Evolutionary conservation across 805 yeast genomes (phyloP).

Genomic region (Schwanniomyces polymorphus): DNA sequence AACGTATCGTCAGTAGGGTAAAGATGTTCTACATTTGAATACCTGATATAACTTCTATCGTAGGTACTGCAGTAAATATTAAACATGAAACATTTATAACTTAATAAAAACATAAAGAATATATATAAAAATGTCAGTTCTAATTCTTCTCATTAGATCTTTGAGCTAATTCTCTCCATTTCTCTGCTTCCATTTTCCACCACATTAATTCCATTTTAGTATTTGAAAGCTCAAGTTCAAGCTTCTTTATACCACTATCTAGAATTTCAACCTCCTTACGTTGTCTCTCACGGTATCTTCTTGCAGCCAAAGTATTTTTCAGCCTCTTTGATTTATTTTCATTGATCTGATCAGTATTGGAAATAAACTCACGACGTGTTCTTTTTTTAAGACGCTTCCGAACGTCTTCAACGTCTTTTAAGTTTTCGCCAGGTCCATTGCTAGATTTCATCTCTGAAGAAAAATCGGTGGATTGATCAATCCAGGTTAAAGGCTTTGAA

Average conservation of each 20-base stretch:
- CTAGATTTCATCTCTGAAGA: background rate
- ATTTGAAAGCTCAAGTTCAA: constrained; percentile 6
- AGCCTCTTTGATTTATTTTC: constrained; percentile 3
- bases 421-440: background rate
- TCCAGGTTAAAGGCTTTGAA: constrained; percentile 2
- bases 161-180: constrained; percentile 6
- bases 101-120: no score
- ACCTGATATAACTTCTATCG: no score
- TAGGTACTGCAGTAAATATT: no score
- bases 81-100: no score
- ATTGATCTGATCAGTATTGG: background rate
- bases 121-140: background rate
- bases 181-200: constrained; percentile 10
- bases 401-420: constrained; percentile 3
- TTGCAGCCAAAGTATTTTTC: constrained; percentile 8
- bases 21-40: no score
- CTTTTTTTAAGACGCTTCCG: constrained; percentile 6
- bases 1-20: no score
- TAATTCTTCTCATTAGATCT: background rate
- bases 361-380: background rate
- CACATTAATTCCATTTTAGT: constrained; percentile 6
- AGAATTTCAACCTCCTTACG: constrained; percentile 8
- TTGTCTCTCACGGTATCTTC: constrained; percentile 7
- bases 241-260: constrained; percentile 5
- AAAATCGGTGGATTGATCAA: constrained; percentile 4